These are phyloP conservation scores for Cladochytrium replicatum DNA, from an alignment of 192 early-diverging fungal species.

Conservation along the genomic window DNA sequence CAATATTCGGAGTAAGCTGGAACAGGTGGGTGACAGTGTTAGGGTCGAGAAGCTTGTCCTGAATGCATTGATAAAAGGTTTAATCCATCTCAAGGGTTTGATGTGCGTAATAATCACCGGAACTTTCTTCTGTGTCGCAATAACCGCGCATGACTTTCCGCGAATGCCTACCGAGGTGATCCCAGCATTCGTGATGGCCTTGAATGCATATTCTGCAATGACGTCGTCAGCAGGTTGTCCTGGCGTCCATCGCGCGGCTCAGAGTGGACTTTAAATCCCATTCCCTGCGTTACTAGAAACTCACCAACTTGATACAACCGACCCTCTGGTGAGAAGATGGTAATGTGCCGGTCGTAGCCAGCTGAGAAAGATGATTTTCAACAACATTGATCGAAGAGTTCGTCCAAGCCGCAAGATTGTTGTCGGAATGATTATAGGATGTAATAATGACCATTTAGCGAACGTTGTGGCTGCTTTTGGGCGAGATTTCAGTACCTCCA, in stretches of 20 bases:
- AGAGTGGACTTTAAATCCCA: neutral
- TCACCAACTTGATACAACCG: constrained; percentile 98
- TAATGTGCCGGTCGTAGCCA: constrained; percentile 98
- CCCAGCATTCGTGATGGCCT: constrained; percentile 95
- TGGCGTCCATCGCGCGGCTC: neutral
- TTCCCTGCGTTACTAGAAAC: too few relatives aligned
- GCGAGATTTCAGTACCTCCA: too few relatives aligned
- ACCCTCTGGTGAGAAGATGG: constrained; percentile 99
- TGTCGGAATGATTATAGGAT: too few relatives aligned
- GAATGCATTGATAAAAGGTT: too few relatives aligned
- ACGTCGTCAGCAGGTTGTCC: neutral
- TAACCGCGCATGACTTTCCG: constrained; percentile 89
- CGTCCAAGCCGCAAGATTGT: too few relatives aligned
- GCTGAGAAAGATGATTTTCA: too few relatives aligned
- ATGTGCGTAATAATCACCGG: constrained; percentile 50
- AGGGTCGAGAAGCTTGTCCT: constrained; percentile 96
- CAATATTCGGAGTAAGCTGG: constrained; percentile 82
- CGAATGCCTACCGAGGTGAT: constrained; percentile 92
- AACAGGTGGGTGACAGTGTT: constrained; percentile 89
- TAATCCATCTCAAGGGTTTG: too few relatives aligned
- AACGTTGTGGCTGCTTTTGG: too few relatives aligned
- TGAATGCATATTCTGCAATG: constrained; percentile 95
- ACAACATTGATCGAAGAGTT: too few relatives aligned
- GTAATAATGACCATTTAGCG: too few relatives aligned
- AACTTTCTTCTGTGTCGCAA: constrained; percentile 97